Evolutionary conservation across 257 asterid species (phyloP).

Genomic region (Lycium ferocissimum): DNA sequence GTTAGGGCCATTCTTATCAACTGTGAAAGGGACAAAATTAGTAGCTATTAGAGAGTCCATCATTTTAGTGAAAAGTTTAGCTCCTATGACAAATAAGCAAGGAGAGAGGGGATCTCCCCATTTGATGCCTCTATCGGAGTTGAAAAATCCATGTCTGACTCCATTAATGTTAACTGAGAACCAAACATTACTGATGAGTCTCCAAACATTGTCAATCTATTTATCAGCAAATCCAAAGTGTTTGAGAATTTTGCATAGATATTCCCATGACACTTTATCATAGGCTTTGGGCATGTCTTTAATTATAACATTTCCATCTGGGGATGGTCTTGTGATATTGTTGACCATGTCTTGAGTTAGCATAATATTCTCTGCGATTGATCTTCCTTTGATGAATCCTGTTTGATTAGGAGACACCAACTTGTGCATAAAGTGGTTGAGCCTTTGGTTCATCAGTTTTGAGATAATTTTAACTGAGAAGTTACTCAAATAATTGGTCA

Average conservation of each 20-base stretch:
- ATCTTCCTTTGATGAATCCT: background rate
- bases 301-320: background rate
- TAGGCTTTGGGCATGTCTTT: background rate
- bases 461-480: background rate
- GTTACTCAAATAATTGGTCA: background rate
- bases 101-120: background rate
- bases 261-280: background rate
- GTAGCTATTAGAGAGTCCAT: too few relatives aligned
- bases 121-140: background rate
- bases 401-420: background rate
- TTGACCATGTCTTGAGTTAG: background rate
- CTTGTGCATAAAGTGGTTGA: background rate
- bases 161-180: background rate
- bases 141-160: too few relatives aligned
- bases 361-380: background rate
- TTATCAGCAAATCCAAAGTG: background rate
- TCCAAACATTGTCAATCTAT: background rate
- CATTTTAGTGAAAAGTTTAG: too few relatives aligned
- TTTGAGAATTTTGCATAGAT: background rate
- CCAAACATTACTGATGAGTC: background rate
- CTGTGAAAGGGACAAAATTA: too few relatives aligned
- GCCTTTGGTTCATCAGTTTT: background rate
- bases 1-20: background rate
- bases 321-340: too few relatives aligned
- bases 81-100: background rate